Evolutionary conservation across 768 basidiomycete genomes (phyloP), one percentile per base, ranked within the genome.

Genomic region (Chalciporus pseudorubinellus): DNA sequence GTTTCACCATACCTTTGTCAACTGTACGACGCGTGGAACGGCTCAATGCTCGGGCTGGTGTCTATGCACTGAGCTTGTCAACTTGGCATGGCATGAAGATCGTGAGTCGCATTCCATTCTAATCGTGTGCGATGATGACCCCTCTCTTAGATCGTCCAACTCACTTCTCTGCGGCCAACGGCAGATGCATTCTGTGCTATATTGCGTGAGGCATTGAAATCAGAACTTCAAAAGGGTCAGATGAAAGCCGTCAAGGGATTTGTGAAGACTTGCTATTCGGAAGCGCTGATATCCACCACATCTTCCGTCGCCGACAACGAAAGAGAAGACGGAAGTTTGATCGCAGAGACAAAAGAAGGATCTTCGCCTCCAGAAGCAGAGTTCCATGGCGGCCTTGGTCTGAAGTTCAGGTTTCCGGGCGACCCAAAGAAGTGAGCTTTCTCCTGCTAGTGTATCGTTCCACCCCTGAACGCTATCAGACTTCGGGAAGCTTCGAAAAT

Each of bases 31-130:
- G 97, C 49, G 97, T 99, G 19, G 97, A 99, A 71, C 76, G 93
- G 43, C 78, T 98, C 46, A 97, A 95, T 67, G 88, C 93, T 11
- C 83, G 93, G 13, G 89, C 93, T 24, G 97, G 97, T 6, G 87
- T 97, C 33, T 98, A 98, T 66, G 95, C 95, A n/a, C 79, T 99
- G 26, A 94, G 92, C 61, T 73, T 98, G 18, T 80, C 85, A n/a
- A 83, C 90, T 46, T 98, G 94, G 91, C 93, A 98, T 67, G 87
- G 91, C 31, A 82, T 90, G 75, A 89, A 95, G 74, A 89, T 98
- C 59, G 95, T 95, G 61, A 49, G 68, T 57, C 19, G 20, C 51
- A 28, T 21, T 44, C 28, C 6, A 20, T 31, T 11, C 10, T 31
- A 16, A 40, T 36, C 40, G 31, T 36, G 47, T 55, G 51, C 29